Base-by-base conservation (phyloP, 495 filamentous ascomycete genomes). In the Penicillium waksmanii region DNA sequence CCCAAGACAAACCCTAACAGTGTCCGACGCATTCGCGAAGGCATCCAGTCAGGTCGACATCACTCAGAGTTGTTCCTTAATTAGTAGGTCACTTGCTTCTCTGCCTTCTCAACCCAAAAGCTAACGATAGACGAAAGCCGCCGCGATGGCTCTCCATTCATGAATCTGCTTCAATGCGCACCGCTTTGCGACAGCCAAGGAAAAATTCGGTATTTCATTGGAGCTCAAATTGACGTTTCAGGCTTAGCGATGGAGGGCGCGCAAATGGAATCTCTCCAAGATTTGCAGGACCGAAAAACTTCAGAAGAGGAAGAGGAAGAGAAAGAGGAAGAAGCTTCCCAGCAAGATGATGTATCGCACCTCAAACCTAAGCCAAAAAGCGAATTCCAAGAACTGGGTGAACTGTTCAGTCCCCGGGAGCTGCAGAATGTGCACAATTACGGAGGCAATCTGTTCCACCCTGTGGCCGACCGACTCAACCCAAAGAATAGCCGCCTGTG, bases 21-120 rank as follows among this genome's bases (percentile, higher is more conserved):
- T 40, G 77, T 86, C 2, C 67, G 73, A 44, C 80, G 88, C 44
- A 77, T 92, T 17, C 71, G 79, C 36, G 78, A 83, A 35, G 83
- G 82, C 2, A 62, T 91, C 5, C 68, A 79, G n/a, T 77, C 71
- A 1, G 84, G 85, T 12, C 76, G 83, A 53, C 86, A 89, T 62
- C 82, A 88, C 47, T 87, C 80, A 47, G 89, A 91, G 62, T 76
- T 86, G 0, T 76, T 91, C 7, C 73, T 90, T 0, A 89, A 91
- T 66, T 91, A 91, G 84, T 85, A 72, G 57, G 82, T 71, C 12
- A 12, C 21, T 44, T 44, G 7, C 17, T 6, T 6, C 8, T 44
- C 42, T 6, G n/a, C 15, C 1, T 44, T n/a, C 2, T 19, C 21
- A 19, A 7, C n/a, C 8, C 5, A 33, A 17, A 17, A 36, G 8